phyloP scores from a whole-genome alignment of 2,329 filamentous ascomycete genomes.

The Ophiostoma ips region DNA sequence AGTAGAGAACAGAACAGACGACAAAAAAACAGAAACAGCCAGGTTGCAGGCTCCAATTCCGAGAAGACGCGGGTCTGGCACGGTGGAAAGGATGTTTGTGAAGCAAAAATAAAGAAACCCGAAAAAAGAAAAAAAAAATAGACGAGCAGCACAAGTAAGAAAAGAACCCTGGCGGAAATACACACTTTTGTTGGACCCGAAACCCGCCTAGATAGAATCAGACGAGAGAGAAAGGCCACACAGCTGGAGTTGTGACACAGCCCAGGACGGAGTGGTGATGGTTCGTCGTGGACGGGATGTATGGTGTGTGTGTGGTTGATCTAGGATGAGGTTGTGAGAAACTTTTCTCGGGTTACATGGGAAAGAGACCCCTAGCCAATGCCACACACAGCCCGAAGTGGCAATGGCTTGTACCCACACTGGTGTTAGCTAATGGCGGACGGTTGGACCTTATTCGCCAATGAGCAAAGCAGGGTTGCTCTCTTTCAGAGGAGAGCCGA shows the following conservation, averaged over 20 bases:
- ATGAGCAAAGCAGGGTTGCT: not conserved
- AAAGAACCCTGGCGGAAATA: slow-evolving; percentile 2
- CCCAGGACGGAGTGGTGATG: slow-evolving; percentile 1
- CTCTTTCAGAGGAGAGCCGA: slow-evolving; percentile 5
- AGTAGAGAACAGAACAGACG: not conserved
- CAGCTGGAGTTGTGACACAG: slow-evolving; percentile 5
- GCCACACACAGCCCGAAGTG: not conserved
- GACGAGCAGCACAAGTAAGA: not conserved
- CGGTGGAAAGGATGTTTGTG: not conserved
- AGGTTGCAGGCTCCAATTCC: not conserved
- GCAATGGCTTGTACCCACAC: not conserved
- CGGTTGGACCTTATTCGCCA: slow-evolving; percentile 3
- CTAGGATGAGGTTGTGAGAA: slow-evolving; percentile 10
- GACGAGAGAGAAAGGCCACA: not conserved
- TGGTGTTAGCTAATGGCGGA: not conserved
- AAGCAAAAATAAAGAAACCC: not conserved
- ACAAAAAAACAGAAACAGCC: not conserved
- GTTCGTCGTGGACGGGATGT: not conserved
- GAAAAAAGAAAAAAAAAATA: not conserved
- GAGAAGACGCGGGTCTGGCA: not conserved
- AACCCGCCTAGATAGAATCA: slow-evolving; percentile 1
- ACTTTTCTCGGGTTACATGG: slow-evolving; percentile 10
- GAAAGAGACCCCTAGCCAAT: slow-evolving; percentile 5
- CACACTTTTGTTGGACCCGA: slow-evolving; percentile 6
- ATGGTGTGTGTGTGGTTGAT: slow-evolving; percentile 3